A percentile compares a stretch with the other conserved stretches of the same genome.
These are phyloP conservation scores for Rhodotorula sp. DNA, from an alignment of 1,284 basidiomycete species.

Conservation along the genomic window DNA sequence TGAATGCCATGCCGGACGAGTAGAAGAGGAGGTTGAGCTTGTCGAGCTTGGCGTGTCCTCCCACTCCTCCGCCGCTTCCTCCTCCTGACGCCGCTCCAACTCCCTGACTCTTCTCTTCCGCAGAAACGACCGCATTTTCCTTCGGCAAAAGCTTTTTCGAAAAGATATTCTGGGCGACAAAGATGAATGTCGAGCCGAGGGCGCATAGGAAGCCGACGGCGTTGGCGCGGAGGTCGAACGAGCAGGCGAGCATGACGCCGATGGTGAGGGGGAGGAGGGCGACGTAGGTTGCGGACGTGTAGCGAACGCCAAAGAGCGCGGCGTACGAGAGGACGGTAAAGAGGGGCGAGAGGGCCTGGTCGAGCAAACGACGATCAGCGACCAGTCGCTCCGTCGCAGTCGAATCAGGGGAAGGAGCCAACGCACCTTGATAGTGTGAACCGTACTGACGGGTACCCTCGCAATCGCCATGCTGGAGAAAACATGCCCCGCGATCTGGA, in stretches of 20 bases:
- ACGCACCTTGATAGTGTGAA: constrained; percentile 95
- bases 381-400: too few relatives aligned
- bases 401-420: constrained; percentile 9
- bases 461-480: constrained; percentile 96
- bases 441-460: constrained; percentile 92
- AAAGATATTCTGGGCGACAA: constrained; percentile 98
- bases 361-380: background rate
- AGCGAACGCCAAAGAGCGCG: constrained; percentile 85
- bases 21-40: constrained; percentile 96
- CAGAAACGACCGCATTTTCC: constrained; percentile 23
- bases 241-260: constrained; percentile 96
- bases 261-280: constrained; percentile 91
- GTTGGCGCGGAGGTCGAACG: constrained; percentile 85
- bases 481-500: constrained; percentile 91
- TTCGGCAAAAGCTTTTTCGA: constrained; percentile 96
- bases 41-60: constrained; percentile 66
- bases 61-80: constrained; percentile 11
- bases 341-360: constrained; percentile 91
- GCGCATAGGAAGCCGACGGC: constrained; percentile 79
- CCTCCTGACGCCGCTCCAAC: background rate
- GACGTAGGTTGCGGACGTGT: constrained; percentile 85
- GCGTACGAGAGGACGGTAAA: constrained; percentile 97
- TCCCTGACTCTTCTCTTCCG: constrained; percentile 4
- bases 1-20: constrained; percentile 88
- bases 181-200: constrained; percentile 90